phyloP scores from a whole-genome alignment of 2,329 filamentous ascomycete genomes.

The Incumbomyces lentus region DNA sequence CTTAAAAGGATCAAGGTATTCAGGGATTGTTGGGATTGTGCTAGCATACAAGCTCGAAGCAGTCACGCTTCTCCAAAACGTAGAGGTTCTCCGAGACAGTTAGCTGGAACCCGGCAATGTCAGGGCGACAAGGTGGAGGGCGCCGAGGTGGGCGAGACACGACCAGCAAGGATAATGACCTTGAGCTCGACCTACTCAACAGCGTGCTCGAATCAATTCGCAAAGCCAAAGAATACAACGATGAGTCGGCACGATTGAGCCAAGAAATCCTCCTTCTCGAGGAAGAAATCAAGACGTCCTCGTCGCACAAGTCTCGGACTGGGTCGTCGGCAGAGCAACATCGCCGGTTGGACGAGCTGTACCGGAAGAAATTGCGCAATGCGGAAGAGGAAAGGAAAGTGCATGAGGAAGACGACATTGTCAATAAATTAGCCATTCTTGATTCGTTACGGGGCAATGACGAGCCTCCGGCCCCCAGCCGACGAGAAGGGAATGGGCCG shows the following conservation, averaged over 20 bases:
- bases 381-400: slow-evolving; percentile 40
- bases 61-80: too few species aligned
- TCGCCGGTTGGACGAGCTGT: slow-evolving; percentile 33
- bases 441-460: slow-evolving; percentile 40
- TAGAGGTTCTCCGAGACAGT: too few species aligned
- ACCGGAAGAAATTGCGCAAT: slow-evolving; percentile 37
- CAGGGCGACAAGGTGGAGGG: slow-evolving; percentile 15
- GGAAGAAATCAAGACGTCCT: slow-evolving; percentile 33
- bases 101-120: slow-evolving; percentile 8
- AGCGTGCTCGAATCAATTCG: slow-evolving; percentile 16
- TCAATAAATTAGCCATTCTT: slow-evolving; percentile 40
- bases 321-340: slow-evolving; percentile 17
- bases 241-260: slow-evolving; percentile 22
- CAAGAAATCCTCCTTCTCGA: slow-evolving; percentile 33
- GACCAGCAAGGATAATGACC: slow-evolving; percentile 15
- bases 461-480: slow-evolving; percentile 28
- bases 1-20: too few species aligned
- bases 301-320: slow-evolving; percentile 4
- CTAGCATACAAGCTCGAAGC: too few species aligned
- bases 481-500: slow-evolving; percentile 26
- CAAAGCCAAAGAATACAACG: slow-evolving; percentile 18
- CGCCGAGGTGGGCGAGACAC: slow-evolving; percentile 16
- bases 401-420: slow-evolving; percentile 40
- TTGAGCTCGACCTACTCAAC: slow-evolving; percentile 18
- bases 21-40: too few species aligned